Conservation (phyloP, 2,329 filamentous ascomycete genomes). For the Trichoderma sp. region DNA sequence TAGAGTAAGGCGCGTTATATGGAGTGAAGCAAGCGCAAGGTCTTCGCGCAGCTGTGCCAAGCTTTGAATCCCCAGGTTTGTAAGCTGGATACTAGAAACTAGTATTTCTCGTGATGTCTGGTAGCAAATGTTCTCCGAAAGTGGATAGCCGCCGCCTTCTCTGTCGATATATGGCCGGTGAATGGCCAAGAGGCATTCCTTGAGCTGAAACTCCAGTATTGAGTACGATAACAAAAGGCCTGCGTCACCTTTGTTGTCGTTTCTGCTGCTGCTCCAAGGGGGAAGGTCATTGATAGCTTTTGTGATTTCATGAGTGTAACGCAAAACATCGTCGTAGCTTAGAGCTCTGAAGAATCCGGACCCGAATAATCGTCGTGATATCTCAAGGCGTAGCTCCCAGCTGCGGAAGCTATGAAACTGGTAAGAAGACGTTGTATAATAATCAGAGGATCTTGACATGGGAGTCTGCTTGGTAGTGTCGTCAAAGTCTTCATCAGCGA, state of each 20-base stretch:
- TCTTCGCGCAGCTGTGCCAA: slow-evolving; percentile 6
- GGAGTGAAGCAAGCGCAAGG: not conserved
- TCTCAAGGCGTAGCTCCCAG: slow-evolving; percentile 4
- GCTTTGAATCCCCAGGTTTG: not conserved
- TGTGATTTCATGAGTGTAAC: slow-evolving; percentile 9
- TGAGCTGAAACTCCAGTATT: slow-evolving; percentile 8
- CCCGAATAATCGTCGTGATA: slow-evolving; percentile 8
- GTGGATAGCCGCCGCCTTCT: slow-evolving; percentile 1
- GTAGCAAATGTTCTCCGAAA: slow-evolving; percentile 11
- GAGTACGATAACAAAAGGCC: not conserved
- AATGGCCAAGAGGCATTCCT: not conserved
- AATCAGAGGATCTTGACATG: not conserved
- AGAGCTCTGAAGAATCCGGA: not conserved
- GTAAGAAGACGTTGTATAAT: not conserved
- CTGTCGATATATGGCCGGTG: not conserved
- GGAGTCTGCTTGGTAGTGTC: not conserved
- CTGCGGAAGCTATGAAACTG: slow-evolving; percentile 7
- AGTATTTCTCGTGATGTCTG: slow-evolving; percentile 10
- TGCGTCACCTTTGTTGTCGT: not conserved
- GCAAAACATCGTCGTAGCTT: slow-evolving; percentile 3
- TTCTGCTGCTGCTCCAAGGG: not conserved
- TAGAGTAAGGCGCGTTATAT: slow-evolving; percentile 7
- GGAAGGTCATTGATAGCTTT: slow-evolving; percentile 1
- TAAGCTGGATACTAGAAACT: not conserved
- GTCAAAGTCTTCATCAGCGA: slow-evolving; percentile 7